Evolutionary conservation across 108 stramenopile genomes (phyloP), one percentile per base, ranked within the genome.

Genomic region (Fragilaria crotonensis): DNA sequence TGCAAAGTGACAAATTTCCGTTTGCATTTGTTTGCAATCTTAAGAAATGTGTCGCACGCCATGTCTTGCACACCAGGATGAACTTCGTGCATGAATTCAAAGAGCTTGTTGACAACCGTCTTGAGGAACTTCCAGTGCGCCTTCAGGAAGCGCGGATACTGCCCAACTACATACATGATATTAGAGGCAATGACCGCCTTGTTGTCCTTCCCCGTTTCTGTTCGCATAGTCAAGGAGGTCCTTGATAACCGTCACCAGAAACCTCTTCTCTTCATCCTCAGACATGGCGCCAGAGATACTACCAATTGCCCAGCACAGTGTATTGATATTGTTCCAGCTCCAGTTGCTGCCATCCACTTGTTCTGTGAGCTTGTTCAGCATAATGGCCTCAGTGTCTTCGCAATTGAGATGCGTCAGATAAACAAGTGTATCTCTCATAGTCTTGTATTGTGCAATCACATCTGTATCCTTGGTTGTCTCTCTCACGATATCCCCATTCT

Each of bases 141-240:
- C 60, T 93, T 90, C 27, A 99, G 69, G 76, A 99, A 99, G 1
- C 99, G 93, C 30, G 99, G 99, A 67, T 99, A 99, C 76, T 99
- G 99, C 3, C 99, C 99, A 19, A 98, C 97, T 27, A 99, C 97
- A 68, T 99, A 99, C 99, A 99, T 99, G 71, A 99, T 99, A 69
- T 98, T 98, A 55, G 92, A 93, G 17, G 99, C 99, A 58, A 99
- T 72, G 14, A 98, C 96, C 25, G 97, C 97, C 64, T 98, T 94
- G 80, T 99, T 98, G 72, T 98, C 97, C 71, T 98, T 98, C 25
- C 97, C 20, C 95, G 81, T 71, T 97, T 97, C 57, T 80, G 72
- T 71, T 98, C 97, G 53, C 95, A 96, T 25, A 99, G 63, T 33
- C 95, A 32, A 98, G 79, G 53, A 98, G 76, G 71, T 98, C 97